Evolutionary conservation across 2,329 filamentous ascomycete genomes (phyloP), one percentile per base, ranked within the genome.

Genomic region (Nemania sp.): DNA sequence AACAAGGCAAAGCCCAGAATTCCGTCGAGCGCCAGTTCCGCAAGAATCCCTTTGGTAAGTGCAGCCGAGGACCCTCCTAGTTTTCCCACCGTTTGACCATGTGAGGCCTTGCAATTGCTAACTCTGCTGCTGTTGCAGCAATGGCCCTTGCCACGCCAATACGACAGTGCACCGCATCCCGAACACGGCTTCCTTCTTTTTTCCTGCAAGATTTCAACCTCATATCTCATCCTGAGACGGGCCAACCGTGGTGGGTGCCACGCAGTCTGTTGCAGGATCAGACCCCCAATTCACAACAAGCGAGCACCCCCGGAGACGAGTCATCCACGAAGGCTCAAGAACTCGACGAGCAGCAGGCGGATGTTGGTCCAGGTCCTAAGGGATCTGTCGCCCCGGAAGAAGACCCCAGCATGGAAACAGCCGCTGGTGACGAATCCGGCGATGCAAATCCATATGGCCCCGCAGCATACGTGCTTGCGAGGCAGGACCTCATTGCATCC

Each of bases 171-270:
- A 68, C 73, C 20, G 70, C 82, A 34, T 86, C 86, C 1, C 62
- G 68, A 0, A 70, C 72, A 0, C 69, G 70, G 1, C 73, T 91
- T 6, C 90, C 90, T 1, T 74, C 73, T 13, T 86, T 82, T 68
- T 89, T 91, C 70, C 76, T 91, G n/a, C 83, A 89, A 56, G 78
- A 83, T 34, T 87, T 91, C 61, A 79, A 81, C 29, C 68, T 86
- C 1, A 75, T 86, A 12, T 69, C 75, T 1, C 81, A 89, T 57
- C 87, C 87, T 0, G 74, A 79, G 10, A 84, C 82, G 0, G 69
- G 73, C 0, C 67, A 75, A 2, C 76, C 81, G 0, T 90, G 85
- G 84, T 84, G 81, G 71, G 76, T 86, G 15, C 87, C 87, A 0
- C 76, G 74, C 9, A 77, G 75, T 40, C 64, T 79, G 13, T 29